Conservation (phyloP, 2,329 filamentous ascomycete genomes). For the Periconia sp. region DNA sequence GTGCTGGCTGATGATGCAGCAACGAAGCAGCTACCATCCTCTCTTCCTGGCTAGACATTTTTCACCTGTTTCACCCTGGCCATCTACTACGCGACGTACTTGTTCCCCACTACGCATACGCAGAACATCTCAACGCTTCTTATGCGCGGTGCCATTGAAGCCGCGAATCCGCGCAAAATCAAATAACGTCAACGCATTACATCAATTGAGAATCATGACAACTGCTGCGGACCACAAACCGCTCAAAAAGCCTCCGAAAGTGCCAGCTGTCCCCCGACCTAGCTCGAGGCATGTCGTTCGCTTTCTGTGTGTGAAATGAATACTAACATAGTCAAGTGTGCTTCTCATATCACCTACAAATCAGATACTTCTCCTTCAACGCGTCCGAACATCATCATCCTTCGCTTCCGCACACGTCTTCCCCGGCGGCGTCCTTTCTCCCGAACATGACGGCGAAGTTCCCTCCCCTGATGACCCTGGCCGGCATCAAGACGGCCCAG, state of each 20-base stretch:
- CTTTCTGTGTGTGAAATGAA: not conserved
- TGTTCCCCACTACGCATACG: not conserved
- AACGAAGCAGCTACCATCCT: conserved; percentile 10
- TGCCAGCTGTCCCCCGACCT: conserved; percentile 56
- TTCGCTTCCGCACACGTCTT: conserved; percentile 96
- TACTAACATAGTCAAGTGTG: conserved; percentile 59
- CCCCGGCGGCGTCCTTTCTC: conserved; percentile 82
- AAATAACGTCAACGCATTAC: not conserved
- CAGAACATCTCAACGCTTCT: not conserved
- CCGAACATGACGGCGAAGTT: conserved; percentile 70
- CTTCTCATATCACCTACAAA: conserved; percentile 84
- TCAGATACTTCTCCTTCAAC: conserved; percentile 83
- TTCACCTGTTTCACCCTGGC: not conserved
- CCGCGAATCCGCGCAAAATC: not conserved
- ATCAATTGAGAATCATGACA: conserved; percentile 30
- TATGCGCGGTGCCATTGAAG: not conserved
- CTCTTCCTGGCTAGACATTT: conserved; percentile 11
- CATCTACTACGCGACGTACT: not conserved
- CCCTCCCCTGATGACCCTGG: conserved; percentile 53
- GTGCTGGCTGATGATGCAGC: conserved; percentile 29
- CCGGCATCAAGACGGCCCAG: conserved; percentile 69
- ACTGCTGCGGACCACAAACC: conserved; percentile 34
- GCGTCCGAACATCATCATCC: conserved; percentile 77
- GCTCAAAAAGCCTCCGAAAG: conserved; percentile 35
- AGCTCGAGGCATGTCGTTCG: conserved; percentile 58